Conservation (phyloP, 1,284 basidiomycete species). For the Ganoderma leucocontextum region DNA sequence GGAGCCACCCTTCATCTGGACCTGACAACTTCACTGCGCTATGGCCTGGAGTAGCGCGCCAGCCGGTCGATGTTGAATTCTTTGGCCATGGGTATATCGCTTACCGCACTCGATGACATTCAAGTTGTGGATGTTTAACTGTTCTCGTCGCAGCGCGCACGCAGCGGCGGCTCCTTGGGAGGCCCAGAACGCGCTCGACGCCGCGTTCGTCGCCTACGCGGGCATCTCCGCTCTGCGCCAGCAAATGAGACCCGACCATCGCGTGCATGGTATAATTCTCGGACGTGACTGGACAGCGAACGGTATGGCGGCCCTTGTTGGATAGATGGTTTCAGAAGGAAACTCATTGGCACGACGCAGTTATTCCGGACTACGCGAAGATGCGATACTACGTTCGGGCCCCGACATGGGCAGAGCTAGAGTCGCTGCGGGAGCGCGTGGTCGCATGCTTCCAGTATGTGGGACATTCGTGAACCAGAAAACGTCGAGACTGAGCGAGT, state of each 20-base stretch:
- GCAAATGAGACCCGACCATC: constrained; percentile 62
- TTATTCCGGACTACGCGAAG: constrained; percentile 82
- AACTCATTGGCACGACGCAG: constrained; percentile 44
- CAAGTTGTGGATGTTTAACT: background rate
- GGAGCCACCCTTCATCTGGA: constrained; percentile 73
- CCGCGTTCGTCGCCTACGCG: constrained; percentile 82
- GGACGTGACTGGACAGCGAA: constrained; percentile 72
- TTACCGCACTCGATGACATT: too few species aligned
- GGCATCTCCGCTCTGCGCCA: constrained; percentile 78
- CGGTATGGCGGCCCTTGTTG: constrained; percentile 47
- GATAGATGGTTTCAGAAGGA: background rate
- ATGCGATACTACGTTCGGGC: constrained; percentile 79
- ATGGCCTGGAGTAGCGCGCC: constrained; percentile 66
- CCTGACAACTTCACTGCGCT: constrained; percentile 53
- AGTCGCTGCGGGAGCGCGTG: constrained; percentile 65
- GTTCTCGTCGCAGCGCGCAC: constrained; percentile 61
- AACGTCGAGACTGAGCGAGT: background rate
- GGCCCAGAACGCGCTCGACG: constrained; percentile 86
- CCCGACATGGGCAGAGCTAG: constrained; percentile 67
- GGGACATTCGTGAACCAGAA: constrained; percentile 10
- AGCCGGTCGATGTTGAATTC: constrained; percentile 69
- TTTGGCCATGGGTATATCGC: constrained; percentile 67
- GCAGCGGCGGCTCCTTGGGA: constrained; percentile 84
- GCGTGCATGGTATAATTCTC: constrained; percentile 72
- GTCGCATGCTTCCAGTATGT: constrained; percentile 76